Percentiles rank a stretch among this genome's conserved stretches.
These are phyloP conservation scores for Salicornia ramosissima DNA, from an alignment of 148 eudicot genomes.

Conservation along the genomic window DNA sequence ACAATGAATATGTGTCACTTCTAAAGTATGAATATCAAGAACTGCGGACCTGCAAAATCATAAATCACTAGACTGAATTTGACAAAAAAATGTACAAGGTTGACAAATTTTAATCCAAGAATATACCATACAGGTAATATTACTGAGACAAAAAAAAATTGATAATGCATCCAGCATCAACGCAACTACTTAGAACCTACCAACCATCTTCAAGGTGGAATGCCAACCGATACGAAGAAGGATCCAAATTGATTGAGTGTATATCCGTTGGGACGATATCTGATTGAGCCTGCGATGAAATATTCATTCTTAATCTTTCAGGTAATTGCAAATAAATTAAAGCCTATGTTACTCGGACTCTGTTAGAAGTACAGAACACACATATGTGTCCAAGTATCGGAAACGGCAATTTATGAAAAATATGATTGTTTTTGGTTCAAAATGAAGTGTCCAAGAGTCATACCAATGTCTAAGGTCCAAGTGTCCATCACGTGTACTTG, in stretches of 20 bases:
- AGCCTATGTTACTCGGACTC: no score
- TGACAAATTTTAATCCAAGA: not conserved
- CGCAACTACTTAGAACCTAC: constrained; percentile 39
- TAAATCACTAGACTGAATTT: constrained; percentile 2
- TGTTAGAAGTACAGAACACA: not conserved
- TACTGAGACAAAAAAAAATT: not conserved
- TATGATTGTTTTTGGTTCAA: no score
- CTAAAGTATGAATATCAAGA: constrained; percentile 52
- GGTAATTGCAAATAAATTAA: no score
- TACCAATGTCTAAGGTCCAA: constrained; percentile 12
- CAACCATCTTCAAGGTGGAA: constrained; percentile 98
- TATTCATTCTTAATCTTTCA: not conserved
- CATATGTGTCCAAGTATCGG: no score
- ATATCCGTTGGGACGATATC: constrained; percentile 66
- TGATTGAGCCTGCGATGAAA: constrained; percentile 76
- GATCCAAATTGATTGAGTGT: constrained; percentile 76
- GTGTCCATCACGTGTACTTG: no score
- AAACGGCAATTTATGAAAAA: no score
- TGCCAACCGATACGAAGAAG: constrained; percentile 68
- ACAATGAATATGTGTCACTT: constrained; percentile 90
- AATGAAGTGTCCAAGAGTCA: no score
- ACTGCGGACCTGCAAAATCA: constrained; percentile 77
- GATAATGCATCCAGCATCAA: not conserved
- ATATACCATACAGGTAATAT: not conserved
- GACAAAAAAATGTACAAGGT: not conserved